Percentiles rank a stretch among this genome's conserved stretches.
Evolutionary conservation across 306 rosid genomes (phyloP).

Genomic region (Ziziphus jujuba): DNA sequence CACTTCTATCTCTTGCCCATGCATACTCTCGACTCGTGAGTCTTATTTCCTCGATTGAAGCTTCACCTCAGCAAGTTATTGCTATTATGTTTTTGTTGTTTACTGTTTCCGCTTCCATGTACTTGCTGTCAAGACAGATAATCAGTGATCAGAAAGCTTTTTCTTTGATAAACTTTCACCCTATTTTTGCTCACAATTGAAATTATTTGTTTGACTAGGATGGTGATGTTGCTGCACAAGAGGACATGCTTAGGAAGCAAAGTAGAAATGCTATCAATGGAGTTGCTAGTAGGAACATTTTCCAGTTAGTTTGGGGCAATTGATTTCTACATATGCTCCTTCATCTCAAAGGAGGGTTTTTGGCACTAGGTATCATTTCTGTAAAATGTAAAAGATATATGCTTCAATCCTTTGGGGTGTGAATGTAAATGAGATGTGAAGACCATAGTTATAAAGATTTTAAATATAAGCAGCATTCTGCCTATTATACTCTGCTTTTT

Average conservation of each 20-base stretch:
- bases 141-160: background rate
- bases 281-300: slow-evolving; percentile 82
- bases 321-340: slow-evolving; percentile 21
- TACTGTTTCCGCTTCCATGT: too few relatives aligned
- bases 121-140: background rate
- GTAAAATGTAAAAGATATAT: slow-evolving; percentile 16
- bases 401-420: background rate
- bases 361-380: background rate
- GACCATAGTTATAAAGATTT: background rate
- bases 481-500: too few relatives aligned
- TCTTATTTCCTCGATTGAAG: slow-evolving; percentile 26
- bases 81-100: too few relatives aligned
- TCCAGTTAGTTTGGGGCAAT: slow-evolving; percentile 78
- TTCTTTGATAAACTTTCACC: background rate
- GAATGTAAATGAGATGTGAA: slow-evolving; percentile 12
- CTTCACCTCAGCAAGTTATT: background rate
- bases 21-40: slow-evolving; percentile 75
- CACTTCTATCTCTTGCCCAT: slow-evolving; percentile 69
- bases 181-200: background rate
- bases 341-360: background rate
- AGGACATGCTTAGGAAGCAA: slow-evolving; percentile 70
- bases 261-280: slow-evolving; percentile 63
- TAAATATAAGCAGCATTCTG: too few relatives aligned
- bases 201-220: slow-evolving; percentile 45
- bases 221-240: slow-evolving; percentile 63